phyloP scores from a whole-genome alignment of 106 monocot species.

The Platanthera zijinensis region DNA sequence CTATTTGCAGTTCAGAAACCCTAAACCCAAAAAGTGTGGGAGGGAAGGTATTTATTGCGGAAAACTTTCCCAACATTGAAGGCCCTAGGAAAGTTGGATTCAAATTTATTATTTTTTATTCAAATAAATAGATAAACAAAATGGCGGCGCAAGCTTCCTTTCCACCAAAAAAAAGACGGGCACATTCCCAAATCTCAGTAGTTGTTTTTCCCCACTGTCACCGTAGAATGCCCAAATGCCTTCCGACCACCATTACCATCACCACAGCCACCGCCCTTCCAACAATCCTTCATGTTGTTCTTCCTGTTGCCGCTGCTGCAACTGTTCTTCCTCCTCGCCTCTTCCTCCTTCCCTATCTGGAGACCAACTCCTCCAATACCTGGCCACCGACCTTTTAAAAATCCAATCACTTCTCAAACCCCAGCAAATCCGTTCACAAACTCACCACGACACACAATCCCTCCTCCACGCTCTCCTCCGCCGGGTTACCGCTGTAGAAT shows the following conservation, averaged over 20 bases:
- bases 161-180: not conserved
- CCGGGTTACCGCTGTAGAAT: slow-evolving; percentile 30
- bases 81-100: too few relatives aligned
- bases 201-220: not conserved
- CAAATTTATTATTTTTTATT: too few relatives aligned
- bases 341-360: slow-evolving; percentile 6
- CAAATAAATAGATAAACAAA: too few relatives aligned
- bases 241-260: slow-evolving; percentile 14
- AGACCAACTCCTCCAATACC: slow-evolving; percentile 39
- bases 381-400: slow-evolving; percentile 11
- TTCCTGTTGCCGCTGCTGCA: slow-evolving; percentile 13
- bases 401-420: slow-evolving; percentile 10
- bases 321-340: slow-evolving; percentile 7
- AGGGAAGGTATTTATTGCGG: too few relatives aligned
- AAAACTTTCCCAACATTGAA: too few relatives aligned
- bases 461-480: slow-evolving; percentile 35
- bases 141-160: too few relatives aligned
- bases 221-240: slow-evolving; percentile 6
- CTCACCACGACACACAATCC: not conserved
- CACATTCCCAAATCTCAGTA: not conserved
- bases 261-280: slow-evolving; percentile 20
- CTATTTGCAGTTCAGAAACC: too few relatives aligned
- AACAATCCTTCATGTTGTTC: slow-evolving; percentile 12
- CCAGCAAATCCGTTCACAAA: slow-evolving; percentile 7
- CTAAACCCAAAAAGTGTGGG: too few relatives aligned